Conservation (phyloP, 305 asterid species). For the Rubia balearica region DNA sequence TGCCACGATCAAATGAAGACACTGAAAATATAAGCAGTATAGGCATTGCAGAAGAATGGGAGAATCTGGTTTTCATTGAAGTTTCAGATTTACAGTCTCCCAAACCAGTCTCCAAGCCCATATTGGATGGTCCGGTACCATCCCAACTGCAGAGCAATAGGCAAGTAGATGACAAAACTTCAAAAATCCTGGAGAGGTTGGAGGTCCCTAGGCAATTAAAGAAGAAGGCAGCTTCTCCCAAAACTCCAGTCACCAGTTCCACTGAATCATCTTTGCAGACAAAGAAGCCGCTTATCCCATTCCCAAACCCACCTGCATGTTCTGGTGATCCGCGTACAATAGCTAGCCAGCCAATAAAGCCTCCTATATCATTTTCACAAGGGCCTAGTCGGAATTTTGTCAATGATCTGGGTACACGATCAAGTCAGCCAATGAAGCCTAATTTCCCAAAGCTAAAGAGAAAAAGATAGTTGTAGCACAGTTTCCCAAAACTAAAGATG, state of each 20-base stretch:
- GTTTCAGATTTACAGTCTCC: slow-evolving; percentile 44
- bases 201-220: slow-evolving; percentile 68
- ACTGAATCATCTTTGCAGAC: slow-evolving; percentile 32
- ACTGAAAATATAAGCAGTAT: slow-evolving; percentile 26
- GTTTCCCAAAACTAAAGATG: slow-evolving; percentile 61
- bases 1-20: slow-evolving; percentile 23
- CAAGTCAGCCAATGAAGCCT: slow-evolving; percentile 75
- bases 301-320: neutral
- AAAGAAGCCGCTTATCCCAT: slow-evolving; percentile 80
- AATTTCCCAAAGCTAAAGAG: slow-evolving; percentile 64
- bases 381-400: slow-evolving; percentile 23
- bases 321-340: neutral
- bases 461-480: slow-evolving; percentile 42
- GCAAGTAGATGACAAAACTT: slow-evolving; percentile 69
- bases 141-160: slow-evolving; percentile 45
- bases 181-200: slow-evolving; percentile 84
- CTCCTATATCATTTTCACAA: slow-evolving; percentile 45
- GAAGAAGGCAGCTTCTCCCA: slow-evolving; percentile 58
- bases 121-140: slow-evolving; percentile 30
- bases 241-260: slow-evolving; percentile 28
- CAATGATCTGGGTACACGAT: slow-evolving; percentile 26
- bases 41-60: slow-evolving; percentile 67
- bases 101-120: slow-evolving; percentile 31
- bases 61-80: slow-evolving; percentile 55
- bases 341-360: slow-evolving; percentile 43